Conservation (phyloP, 805 yeast genomes). For the Yarrowia sp. region DNA sequence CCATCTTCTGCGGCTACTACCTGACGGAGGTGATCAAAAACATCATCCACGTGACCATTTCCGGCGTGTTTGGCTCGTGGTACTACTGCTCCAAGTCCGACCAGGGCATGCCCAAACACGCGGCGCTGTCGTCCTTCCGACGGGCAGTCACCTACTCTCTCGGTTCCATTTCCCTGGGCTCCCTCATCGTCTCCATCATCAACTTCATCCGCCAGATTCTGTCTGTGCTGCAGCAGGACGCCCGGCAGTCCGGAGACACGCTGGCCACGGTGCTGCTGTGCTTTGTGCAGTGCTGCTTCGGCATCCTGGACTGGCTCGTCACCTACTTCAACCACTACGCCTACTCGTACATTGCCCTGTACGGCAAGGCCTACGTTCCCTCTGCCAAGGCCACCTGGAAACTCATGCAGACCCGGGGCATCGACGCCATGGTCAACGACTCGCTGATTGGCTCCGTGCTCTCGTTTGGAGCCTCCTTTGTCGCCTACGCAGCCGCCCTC, state of each 20-base stretch:
- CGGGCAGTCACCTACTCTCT: conserved; percentile 85
- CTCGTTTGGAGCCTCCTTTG: conserved; percentile 75
- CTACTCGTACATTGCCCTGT: conserved; percentile 82
- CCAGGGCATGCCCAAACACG: conserved; percentile 78
- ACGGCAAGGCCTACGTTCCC: conserved; percentile 76
- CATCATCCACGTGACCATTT: conserved; percentile 77
- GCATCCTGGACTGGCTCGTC: conserved; percentile 77
- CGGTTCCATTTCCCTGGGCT: conserved; percentile 90
- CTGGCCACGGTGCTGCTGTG: conserved; percentile 61
- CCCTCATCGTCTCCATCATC: conserved; percentile 71
- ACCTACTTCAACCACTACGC: conserved; percentile 91
- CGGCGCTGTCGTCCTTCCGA: conserved; percentile 80
- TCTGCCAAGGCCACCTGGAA: conserved; percentile 86
- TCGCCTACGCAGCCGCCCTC: conserved; percentile 69
- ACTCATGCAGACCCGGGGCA: conserved; percentile 76
- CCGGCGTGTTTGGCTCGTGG: conserved; percentile 92
- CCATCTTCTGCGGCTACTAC: conserved; percentile 82
- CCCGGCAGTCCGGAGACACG: conserved; percentile 59
- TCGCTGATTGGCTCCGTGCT: conserved; percentile 80
- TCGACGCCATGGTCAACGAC: conserved; percentile 85
- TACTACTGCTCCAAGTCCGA: conserved; percentile 78
- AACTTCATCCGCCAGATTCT: conserved; percentile 69
- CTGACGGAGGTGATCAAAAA: conserved; percentile 84
- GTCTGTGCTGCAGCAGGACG: conserved; percentile 60
- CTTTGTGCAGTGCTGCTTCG: conserved; percentile 60